phyloP scores from a whole-genome alignment of 2,329 filamentous ascomycete genomes.

The Fulvia fulva region DNA sequence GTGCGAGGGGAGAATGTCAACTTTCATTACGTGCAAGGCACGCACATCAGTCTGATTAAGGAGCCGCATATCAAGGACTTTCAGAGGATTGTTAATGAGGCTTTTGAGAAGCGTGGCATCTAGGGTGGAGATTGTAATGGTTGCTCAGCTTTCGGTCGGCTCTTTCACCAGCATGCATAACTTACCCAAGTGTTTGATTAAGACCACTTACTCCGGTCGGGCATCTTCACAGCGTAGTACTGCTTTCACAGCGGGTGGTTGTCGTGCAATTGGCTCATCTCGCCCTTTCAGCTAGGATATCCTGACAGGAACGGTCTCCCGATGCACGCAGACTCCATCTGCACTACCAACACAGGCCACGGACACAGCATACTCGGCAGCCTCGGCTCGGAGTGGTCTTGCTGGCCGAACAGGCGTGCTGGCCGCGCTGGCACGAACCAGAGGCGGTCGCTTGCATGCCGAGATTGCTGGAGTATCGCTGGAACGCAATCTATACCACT shows the following conservation, averaged over 20 bases:
- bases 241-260: not conserved
- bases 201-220: no score
- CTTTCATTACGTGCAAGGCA: slow-evolving; percentile 19
- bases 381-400: not conserved
- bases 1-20: slow-evolving; percentile 13
- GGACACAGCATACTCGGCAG: not conserved
- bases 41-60: slow-evolving; percentile 15
- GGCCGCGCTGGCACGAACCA: not conserved
- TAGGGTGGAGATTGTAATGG: not conserved
- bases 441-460: not conserved
- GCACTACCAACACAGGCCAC: not conserved
- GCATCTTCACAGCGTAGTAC: not conserved
- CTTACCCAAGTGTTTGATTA: no score
- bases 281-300: not conserved
- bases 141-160: not conserved
- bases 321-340: not conserved
- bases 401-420: not conserved
- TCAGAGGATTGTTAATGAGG: slow-evolving; percentile 13
- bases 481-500: not conserved
- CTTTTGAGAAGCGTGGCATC: slow-evolving; percentile 10
- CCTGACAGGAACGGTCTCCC: not conserved
- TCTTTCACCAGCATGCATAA: no score
- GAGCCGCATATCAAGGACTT: slow-evolving; percentile 15
- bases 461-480: not conserved
- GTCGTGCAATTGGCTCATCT: not conserved